Conservation (phyloP, 306 rosid species). For the Vigna mungo region DNA sequence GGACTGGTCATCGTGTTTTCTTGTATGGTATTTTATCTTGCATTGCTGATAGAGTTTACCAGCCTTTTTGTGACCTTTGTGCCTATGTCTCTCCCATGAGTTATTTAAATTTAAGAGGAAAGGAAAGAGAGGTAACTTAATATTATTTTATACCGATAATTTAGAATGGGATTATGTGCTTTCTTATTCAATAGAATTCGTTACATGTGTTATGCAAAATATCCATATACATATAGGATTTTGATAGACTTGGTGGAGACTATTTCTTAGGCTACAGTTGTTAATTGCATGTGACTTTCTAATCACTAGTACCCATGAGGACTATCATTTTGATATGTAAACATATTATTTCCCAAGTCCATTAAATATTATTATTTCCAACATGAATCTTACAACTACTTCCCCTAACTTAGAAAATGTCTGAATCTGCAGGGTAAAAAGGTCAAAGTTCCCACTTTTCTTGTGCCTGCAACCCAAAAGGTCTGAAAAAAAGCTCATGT, state of each 20-base stretch:
- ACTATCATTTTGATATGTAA: neutral
- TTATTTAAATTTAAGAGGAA: neutral
- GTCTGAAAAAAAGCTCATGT: slow-evolving; percentile 49
- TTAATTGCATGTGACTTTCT: slow-evolving; percentile 2
- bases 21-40: slow-evolving; percentile 6
- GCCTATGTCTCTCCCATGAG: slow-evolving; percentile 4
- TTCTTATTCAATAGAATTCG: neutral
- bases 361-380: neutral
- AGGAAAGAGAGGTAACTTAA: neutral
- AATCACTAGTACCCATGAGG: neutral
- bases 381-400: slow-evolving; percentile 29
- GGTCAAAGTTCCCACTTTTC: slow-evolving; percentile 97
- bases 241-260: neutral
- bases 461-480: slow-evolving; percentile 99
- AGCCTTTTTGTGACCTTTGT: slow-evolving; percentile 11
- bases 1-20: slow-evolving; percentile 13
- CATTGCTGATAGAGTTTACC: slow-evolving; percentile 5
- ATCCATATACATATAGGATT: neutral
- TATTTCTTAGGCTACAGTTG: neutral
- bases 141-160: neutral
- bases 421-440: slow-evolving; percentile 71
- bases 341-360: neutral
- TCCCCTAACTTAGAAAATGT: slow-evolving; percentile 26
- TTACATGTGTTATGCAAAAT: neutral
- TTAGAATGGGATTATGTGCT: neutral